phyloP scores from a whole-genome alignment of 1,284 basidiomycete species.

The Microbotryum scabiosae region DNA sequence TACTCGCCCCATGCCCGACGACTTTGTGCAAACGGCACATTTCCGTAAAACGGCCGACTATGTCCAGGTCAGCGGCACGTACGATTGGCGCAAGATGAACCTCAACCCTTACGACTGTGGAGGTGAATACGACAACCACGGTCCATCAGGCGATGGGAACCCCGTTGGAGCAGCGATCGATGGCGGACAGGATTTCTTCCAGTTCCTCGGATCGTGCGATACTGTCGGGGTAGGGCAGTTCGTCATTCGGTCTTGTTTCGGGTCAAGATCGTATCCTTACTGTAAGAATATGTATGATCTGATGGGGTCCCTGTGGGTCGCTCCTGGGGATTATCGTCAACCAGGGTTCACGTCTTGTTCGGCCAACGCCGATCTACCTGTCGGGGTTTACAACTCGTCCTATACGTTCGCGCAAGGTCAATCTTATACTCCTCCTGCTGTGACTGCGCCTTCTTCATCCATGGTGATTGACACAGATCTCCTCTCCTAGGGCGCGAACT shows the following conservation, averaged over 20 bases:
- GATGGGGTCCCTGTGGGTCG: constrained; percentile 29
- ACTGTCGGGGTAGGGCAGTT: constrained; percentile 33
- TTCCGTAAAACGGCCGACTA: constrained; percentile 27
- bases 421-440: constrained; percentile 29
- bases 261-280: constrained; percentile 29
- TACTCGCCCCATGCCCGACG: constrained; percentile 33
- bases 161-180: constrained; percentile 34
- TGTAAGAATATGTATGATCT: constrained; percentile 35
- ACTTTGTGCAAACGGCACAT: constrained; percentile 35
- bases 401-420: constrained; percentile 35
- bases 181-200: constrained; percentile 18
- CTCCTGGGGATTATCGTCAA: constrained; percentile 28
- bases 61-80: constrained; percentile 34
- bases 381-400: constrained; percentile 33
- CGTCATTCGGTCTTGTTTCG: constrained; percentile 33
- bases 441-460: constrained; percentile 32
- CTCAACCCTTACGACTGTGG: constrained; percentile 33
- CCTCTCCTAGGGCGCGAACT: too few relatives aligned
- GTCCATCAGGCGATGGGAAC: constrained; percentile 29
- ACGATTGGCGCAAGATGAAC: constrained; percentile 35
- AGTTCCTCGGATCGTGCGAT: constrained; percentile 33
- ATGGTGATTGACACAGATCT: too few relatives aligned
- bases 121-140: constrained; percentile 24
- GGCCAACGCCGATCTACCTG: constrained; percentile 32
- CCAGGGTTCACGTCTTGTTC: constrained; percentile 35